These are phyloP conservation scores for Flaveria linearis DNA, from an alignment of 129 eudicot species.

Conservation along the genomic window DNA sequence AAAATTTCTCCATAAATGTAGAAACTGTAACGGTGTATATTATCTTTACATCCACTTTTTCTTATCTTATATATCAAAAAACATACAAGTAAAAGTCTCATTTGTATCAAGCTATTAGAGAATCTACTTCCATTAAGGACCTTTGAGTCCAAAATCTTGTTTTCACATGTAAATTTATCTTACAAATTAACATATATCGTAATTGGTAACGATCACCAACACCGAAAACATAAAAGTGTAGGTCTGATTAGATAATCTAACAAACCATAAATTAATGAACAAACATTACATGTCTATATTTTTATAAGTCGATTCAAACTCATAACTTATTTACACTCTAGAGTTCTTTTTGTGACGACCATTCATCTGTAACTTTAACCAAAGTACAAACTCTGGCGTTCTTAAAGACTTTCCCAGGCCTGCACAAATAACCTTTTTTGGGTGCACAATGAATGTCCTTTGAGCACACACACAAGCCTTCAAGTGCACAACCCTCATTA, in stretches of 20 bases:
- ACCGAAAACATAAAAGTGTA: too few relatives aligned
- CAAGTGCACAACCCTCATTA: slow-evolving; percentile 78
- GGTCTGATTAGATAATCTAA: background rate
- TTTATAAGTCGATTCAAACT: background rate
- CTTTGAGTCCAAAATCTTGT: too few relatives aligned
- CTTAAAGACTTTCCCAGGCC: slow-evolving; percentile 53
- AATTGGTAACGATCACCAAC: too few relatives aligned
- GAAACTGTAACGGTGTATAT: too few relatives aligned
- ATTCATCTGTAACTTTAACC: slow-evolving; percentile 1
- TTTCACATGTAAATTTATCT: too few relatives aligned
- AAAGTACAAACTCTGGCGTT: slow-evolving; percentile 78
- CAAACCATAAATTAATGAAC: background rate
- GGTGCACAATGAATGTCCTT: slow-evolving; percentile 85
- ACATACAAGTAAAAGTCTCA: too few relatives aligned
- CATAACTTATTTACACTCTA: background rate
- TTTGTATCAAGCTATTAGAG: too few relatives aligned
- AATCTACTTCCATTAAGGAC: too few relatives aligned
- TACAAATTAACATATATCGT: too few relatives aligned
- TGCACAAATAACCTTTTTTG: slow-evolving; percentile 63
- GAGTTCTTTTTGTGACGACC: background rate
- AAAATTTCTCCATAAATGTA: too few relatives aligned
- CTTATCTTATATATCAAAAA: too few relatives aligned
- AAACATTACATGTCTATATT: background rate
- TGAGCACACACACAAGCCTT: slow-evolving; percentile 82
- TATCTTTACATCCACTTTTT: too few relatives aligned